Evolutionary conservation across 352 stramenopile species (phyloP).

Genomic region (Phytophthora vignae): DNA sequence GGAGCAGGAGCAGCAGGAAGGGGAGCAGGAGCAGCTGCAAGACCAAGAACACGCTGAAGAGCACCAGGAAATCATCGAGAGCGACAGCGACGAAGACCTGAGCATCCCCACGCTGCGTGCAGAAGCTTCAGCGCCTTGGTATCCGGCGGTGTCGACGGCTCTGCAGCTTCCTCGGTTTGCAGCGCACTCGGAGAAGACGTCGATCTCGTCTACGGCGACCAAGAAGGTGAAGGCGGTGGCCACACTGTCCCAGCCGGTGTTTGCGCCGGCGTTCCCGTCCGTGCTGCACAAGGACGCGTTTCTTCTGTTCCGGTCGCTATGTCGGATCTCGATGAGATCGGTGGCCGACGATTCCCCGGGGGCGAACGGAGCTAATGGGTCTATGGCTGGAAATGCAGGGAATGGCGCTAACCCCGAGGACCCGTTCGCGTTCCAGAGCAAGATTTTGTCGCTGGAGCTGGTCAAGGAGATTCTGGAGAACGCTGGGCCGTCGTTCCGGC

Average conservation of each 20-base stretch:
- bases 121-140: conserved; percentile 37
- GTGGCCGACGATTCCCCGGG: conserved; percentile 89
- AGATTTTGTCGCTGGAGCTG: conserved; percentile 97
- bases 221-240: conserved; percentile 21
- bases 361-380: conserved; percentile 27
- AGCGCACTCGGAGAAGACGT: neutral
- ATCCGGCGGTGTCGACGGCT: conserved; percentile 53
- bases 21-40: conserved; percentile 11
- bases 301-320: conserved; percentile 98
- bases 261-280: conserved; percentile 90
- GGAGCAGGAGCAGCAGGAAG: conserved; percentile 29
- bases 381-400: conserved; percentile 29
- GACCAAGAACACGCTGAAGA: conserved; percentile 25
- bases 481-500: conserved; percentile 94
- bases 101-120: conserved; percentile 21
- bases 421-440: conserved; percentile 95
- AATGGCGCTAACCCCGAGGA: conserved; percentile 74
- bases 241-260: conserved; percentile 45
- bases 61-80: conserved; percentile 24
- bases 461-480: conserved; percentile 98
- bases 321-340: conserved; percentile 92
- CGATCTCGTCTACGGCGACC: neutral
- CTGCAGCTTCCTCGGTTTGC: conserved; percentile 33
- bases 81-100: conserved; percentile 33
- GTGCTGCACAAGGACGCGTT: conserved; percentile 99